These are phyloP conservation scores for Cladophialophora exuberans DNA, from an alignment of 2,329 filamentous ascomycete genomes.

Conservation along the genomic window DNA sequence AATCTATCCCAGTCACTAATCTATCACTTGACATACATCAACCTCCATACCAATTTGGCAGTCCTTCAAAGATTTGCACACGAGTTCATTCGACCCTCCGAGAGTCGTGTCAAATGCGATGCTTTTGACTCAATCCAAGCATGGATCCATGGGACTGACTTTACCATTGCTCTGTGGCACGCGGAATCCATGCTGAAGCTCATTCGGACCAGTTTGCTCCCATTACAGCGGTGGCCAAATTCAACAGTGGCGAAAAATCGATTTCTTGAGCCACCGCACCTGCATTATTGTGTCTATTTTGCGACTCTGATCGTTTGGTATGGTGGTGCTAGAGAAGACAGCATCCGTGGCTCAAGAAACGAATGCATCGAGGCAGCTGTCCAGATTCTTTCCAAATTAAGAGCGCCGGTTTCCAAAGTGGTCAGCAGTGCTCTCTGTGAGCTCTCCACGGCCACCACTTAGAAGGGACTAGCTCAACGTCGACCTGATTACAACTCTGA, in stretches of 20 bases:
- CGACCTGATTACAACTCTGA: too few species aligned
- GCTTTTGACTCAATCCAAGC: neutral
- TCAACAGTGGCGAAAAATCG: neutral
- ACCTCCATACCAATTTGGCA: neutral
- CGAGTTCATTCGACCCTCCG: neutral
- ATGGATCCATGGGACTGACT: neutral
- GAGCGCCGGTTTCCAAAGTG: neutral
- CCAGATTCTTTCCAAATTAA: neutral
- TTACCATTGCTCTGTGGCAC: neutral
- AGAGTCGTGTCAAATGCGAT: neutral
- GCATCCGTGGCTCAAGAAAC: neutral
- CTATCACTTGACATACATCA: slow-evolving; percentile 8
- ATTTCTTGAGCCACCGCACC: slow-evolving; percentile 4
- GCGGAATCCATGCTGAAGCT: neutral
- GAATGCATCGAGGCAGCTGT: neutral
- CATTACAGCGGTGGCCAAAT: neutral
- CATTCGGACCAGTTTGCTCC: neutral
- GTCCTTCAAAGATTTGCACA: neutral
- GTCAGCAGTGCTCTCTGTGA: neutral
- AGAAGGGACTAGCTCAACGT: too few species aligned
- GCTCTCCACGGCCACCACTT: too few species aligned
- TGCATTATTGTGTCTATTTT: slow-evolving; percentile 6
- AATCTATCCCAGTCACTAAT: neutral
- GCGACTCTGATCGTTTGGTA: slow-evolving; percentile 8
- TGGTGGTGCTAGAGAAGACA: neutral